Conservation (phyloP, 352 stramenopile genomes). For the Phytophthora hybrid region DNA sequence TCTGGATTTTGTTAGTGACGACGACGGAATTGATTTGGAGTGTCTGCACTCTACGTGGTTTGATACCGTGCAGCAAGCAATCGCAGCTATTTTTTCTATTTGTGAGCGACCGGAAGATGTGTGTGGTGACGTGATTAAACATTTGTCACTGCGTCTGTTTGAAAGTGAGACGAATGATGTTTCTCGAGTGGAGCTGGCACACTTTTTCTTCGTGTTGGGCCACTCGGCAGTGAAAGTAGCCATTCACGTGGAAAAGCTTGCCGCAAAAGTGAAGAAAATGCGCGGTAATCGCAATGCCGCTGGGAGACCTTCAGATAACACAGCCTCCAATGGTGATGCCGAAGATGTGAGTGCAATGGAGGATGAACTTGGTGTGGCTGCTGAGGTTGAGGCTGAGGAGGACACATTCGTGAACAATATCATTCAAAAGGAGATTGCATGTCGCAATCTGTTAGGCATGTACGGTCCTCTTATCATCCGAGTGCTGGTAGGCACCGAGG, state of each 20-base stretch:
- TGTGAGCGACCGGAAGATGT: conserved; percentile 91
- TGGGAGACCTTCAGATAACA: conserved; percentile 28
- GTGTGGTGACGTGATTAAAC: conserved; percentile 75
- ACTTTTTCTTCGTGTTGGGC: conserved; percentile 97
- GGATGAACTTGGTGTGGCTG: conserved; percentile 92
- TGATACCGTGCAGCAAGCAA: conserved; percentile 90
- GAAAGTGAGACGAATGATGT: conserved; percentile 72
- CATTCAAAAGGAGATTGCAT: conserved; percentile 94
- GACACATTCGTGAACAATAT: conserved; percentile 94
- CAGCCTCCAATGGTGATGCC: conserved; percentile 40
- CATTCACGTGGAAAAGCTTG: conserved; percentile 94
- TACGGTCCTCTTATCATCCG: conserved; percentile 93
- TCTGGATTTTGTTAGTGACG: conserved; percentile 81
- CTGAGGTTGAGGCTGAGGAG: conserved; percentile 89
- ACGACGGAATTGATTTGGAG: conserved; percentile 56
- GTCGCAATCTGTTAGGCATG: conserved; percentile 90
- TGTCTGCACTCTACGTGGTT: conserved; percentile 89
- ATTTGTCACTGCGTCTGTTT: conserved; percentile 70
- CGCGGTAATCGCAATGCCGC: conserved; percentile 71
- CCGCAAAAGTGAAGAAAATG: conserved; percentile 84
- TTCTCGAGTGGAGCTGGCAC: conserved; percentile 79
- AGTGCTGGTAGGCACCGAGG: conserved; percentile 72
- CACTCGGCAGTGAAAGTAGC: conserved; percentile 95
- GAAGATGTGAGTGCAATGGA: conserved; percentile 92
- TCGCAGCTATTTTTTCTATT: conserved; percentile 94